Evolutionary conservation across 257 asterid genomes (phyloP).

Genomic region (Paraleonurus japonicus): DNA sequence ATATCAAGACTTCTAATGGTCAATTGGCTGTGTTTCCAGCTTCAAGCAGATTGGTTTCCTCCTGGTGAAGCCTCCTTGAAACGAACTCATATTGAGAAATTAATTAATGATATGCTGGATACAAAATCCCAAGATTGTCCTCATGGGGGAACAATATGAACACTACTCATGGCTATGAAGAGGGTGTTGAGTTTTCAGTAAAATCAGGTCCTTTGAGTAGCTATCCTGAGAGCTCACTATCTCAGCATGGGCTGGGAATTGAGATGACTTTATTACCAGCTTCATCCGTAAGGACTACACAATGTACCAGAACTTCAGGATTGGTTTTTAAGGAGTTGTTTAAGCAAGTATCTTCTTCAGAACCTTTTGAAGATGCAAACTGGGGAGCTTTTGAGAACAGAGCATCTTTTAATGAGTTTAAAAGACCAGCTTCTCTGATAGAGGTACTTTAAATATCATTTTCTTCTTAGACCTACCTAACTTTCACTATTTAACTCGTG

Average conservation of each 20-base stretch:
- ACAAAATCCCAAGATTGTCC: slow-evolving; percentile 46
- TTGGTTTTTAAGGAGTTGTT: slow-evolving; percentile 46
- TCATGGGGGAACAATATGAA: slow-evolving; percentile 36
- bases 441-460: slow-evolving; percentile 47
- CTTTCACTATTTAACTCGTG: background rate
- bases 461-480: background rate
- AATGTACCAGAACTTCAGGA: slow-evolving; percentile 45
- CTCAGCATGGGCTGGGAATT: slow-evolving; percentile 41
- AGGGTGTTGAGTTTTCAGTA: slow-evolving; percentile 33
- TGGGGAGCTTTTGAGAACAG: slow-evolving; percentile 46
- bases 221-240: slow-evolving; percentile 38
- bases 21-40: slow-evolving; percentile 45
- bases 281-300: slow-evolving; percentile 38
- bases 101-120: slow-evolving; percentile 60
- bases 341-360: slow-evolving; percentile 50
- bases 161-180: slow-evolving; percentile 32
- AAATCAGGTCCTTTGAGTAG: slow-evolving; percentile 35
- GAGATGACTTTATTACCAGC: slow-evolving; percentile 65
- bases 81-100: slow-evolving; percentile 62
- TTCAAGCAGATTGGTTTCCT: slow-evolving; percentile 75
- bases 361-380: slow-evolving; percentile 37
- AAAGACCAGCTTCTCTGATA: slow-evolving; percentile 37
- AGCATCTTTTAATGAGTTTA: slow-evolving; percentile 43
- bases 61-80: slow-evolving; percentile 76
- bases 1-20: slow-evolving; percentile 14